A percentile compares a stretch with the other conserved stretches of the same genome.
These are phyloP conservation scores for Macrolepiota dolichaula DNA, from an alignment of 768 basidiomycete genomes.

Conservation along the genomic window DNA sequence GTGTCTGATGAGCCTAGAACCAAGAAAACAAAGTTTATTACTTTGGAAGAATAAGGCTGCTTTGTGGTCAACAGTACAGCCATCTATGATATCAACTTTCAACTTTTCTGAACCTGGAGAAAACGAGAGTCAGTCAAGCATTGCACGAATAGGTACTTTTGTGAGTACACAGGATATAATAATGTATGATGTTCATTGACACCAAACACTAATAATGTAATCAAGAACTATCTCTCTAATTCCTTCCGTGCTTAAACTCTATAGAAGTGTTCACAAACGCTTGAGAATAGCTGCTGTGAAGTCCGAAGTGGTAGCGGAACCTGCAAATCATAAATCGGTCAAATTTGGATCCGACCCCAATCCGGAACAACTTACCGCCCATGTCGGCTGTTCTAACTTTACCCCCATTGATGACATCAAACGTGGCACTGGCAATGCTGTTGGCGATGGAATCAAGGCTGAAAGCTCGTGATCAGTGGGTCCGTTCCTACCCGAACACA, in stretches of 20 bases:
- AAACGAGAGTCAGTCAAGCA: not conserved
- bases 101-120: constrained; percentile 16
- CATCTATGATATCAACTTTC: constrained; percentile 45
- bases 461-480: not conserved
- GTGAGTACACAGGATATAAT: constrained; percentile 9
- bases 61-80: constrained; percentile 44
- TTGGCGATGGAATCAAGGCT: constrained; percentile 93
- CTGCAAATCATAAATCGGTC: constrained; percentile 31
- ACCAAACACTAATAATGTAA: constrained; percentile 14
- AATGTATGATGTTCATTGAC: constrained; percentile 2
- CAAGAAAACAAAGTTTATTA: constrained; percentile 40
- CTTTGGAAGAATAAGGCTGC: constrained; percentile 51
- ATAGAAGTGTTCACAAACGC: constrained; percentile 44
- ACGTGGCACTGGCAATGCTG: constrained; percentile 87
- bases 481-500: constrained; percentile 9
- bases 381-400: constrained; percentile 93
- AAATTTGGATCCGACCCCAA: not conserved
- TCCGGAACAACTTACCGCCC: constrained; percentile 62
- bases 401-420: constrained; percentile 86
- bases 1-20: constrained; percentile 22
- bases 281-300: constrained; percentile 93
- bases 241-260: constrained; percentile 10
- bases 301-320: constrained; percentile 88
- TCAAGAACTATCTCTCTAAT: constrained; percentile 17
- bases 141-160: constrained; percentile 17